Conservation (phyloP, 2,329 filamentous ascomycete genomes). For the Colletotrichum sp. region DNA sequence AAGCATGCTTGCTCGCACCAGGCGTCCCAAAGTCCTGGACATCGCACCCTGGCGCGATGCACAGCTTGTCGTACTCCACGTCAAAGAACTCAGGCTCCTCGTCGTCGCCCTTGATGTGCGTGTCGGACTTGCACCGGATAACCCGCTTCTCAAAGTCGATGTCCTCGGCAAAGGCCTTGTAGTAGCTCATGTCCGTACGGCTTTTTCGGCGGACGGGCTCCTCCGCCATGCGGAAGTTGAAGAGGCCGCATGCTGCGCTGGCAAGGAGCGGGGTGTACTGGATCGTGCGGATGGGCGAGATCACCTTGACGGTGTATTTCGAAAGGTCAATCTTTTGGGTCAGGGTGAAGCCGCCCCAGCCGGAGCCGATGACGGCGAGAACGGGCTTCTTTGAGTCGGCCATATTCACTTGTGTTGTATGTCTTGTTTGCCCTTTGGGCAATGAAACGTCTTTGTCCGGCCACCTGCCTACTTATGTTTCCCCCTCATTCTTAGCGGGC, state of each 20-base stretch:
- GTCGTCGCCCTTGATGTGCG: conserved; percentile 81
- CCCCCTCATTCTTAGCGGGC: neutral
- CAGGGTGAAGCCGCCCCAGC: conserved; percentile 67
- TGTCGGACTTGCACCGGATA: conserved; percentile 88
- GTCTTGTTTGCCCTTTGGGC: accelerated
- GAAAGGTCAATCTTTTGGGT: conserved; percentile 80
- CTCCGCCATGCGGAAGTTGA: conserved; percentile 99
- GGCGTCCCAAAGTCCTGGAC: conserved; percentile 98
- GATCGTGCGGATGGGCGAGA: conserved; percentile 99
- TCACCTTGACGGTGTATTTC: conserved; percentile 98
- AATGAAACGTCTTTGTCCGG: neutral
- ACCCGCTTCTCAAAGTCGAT: conserved; percentile 92
- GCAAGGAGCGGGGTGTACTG: conserved; percentile 97
- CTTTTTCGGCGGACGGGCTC: conserved; percentile 96
- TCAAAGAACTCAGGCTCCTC: conserved; percentile 72
- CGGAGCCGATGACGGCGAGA: conserved; percentile 69
- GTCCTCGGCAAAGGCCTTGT: conserved; percentile 95
- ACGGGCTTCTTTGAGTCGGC: neutral
- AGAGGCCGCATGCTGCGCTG: conserved; percentile 94
- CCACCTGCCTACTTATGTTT: neutral
- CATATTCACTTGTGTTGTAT: neutral
- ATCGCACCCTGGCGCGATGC: conserved; percentile 95
- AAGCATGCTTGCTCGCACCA: conserved; percentile 91
- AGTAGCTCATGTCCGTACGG: conserved; percentile 94
- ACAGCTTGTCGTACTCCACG: conserved; percentile 96